These are phyloP conservation scores for Sphaerobolus stellatus DNA, from an alignment of 1,284 basidiomycete genomes.

Conservation along the genomic window DNA sequence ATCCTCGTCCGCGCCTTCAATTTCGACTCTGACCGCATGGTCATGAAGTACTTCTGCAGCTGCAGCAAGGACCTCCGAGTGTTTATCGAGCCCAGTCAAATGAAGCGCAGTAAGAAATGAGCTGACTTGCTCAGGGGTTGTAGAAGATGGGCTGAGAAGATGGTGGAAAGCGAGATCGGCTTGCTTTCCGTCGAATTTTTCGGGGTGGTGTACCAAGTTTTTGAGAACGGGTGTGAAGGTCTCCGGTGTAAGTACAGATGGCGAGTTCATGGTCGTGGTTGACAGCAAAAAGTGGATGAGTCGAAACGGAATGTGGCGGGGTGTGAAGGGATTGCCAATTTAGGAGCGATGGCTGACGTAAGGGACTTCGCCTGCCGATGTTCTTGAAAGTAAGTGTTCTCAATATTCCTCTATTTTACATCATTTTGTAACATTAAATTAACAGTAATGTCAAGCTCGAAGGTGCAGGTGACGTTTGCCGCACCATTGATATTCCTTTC, in stretches of 20 bases:
- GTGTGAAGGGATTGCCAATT: too few species aligned
- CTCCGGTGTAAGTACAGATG: slow-evolving; percentile 37
- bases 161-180: slow-evolving; percentile 70
- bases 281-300: not conserved
- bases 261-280: not conserved
- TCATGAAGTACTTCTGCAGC: slow-evolving; percentile 73
- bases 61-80: slow-evolving; percentile 73
- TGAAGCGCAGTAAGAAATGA: slow-evolving; percentile 84
- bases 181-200: slow-evolving; percentile 71
- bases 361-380: too few species aligned
- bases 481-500: slow-evolving; percentile 60
- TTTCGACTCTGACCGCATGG: slow-evolving; percentile 60
- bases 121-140: slow-evolving; percentile 72
- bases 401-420: too few species aligned
- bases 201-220: slow-evolving; percentile 75
- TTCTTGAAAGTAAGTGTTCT: too few species aligned
- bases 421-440: too few species aligned
- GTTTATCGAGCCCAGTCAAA: slow-evolving; percentile 69
- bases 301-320: not conserved
- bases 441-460: slow-evolving; percentile 37
- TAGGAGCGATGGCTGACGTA: too few species aligned
- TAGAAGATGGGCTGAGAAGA: slow-evolving; percentile 64
- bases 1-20: slow-evolving; percentile 58
- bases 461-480: slow-evolving; percentile 65
- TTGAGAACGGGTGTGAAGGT: slow-evolving; percentile 76